Evolutionary conservation across 345 rosid species (phyloP), one percentile per base, ranked within the genome.

Genomic region (Erodium maritimum): DNA sequence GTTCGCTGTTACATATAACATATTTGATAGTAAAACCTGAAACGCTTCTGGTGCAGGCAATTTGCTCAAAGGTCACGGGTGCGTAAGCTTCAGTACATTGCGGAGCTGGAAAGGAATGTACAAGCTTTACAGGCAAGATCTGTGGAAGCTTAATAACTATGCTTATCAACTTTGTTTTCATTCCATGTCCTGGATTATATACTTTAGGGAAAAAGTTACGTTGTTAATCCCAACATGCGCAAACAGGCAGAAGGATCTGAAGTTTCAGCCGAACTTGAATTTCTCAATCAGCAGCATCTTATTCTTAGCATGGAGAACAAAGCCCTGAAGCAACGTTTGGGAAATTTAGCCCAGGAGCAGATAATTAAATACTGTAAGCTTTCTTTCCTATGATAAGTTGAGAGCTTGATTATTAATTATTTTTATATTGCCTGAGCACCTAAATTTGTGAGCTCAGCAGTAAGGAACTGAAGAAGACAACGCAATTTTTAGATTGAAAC

Each of bases 11-110:
- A n/a, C n/a, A n/a, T n/a, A n/a, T n/a, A n/a, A n/a, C n/a, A n/a
- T n/a, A n/a, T n/a, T n/a, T n/a, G n/a, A n/a, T n/a, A n/a, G n/a
- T n/a, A n/a, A n/a, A n/a, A n/a, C n/a, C 58, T 68, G 52, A 20
- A 62, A 70, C 19, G 23, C 67, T 22, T 65, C 52, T 42, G 19
- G 8, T 73, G 68, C 75, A 94, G 99, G 85, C 99, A 90, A 86
- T 94, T 90, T 56, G 99, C 99, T 65, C 99, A 94, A 64, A 87
- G 99, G 34, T 94, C 99, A 55, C 74, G 99, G 64, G 97, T 90
- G 23, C 86, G 99, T 20, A 94, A 94, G 74, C 97, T 94, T 66
- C 99, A 94, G 77, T 90, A 90, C 76, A 94, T 94, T 73, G 90
- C 99, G 74, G 99, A 94, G 77, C 74, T 90, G 74, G 99, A 94